A percentile compares a stretch with the other conserved stretches of the same genome.
phyloP scores from a whole-genome alignment of 2,329 filamentous ascomycete species.

The Thielaviopsis musarum region DNA sequence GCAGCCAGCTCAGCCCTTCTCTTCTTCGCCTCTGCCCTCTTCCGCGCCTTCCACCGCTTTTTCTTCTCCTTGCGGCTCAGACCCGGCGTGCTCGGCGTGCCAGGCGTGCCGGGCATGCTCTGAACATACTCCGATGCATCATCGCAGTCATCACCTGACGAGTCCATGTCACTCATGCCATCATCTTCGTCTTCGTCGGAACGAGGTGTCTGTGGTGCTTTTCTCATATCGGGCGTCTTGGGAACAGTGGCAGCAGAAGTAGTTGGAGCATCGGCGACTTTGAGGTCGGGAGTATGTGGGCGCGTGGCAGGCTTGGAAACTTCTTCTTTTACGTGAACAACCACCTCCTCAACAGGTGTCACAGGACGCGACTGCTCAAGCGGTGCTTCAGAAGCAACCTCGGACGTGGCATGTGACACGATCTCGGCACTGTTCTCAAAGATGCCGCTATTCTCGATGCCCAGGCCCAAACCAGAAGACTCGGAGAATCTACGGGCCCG shows the following conservation, averaged over 20 bases:
- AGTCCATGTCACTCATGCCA: not conserved
- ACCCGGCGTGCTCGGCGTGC: constrained; percentile 1
- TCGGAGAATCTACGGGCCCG: not conserved
- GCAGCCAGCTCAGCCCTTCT: not conserved
- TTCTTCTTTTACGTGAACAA: not conserved
- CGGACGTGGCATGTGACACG: not conserved
- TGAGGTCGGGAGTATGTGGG: not conserved
- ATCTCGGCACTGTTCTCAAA: not conserved
- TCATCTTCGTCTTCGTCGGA: not conserved
- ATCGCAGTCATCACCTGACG: not conserved
- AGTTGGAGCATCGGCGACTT: not conserved
- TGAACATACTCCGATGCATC: not conserved
- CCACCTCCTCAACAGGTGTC: not conserved
- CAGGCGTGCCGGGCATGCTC: not conserved
- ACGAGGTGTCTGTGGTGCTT: not conserved
- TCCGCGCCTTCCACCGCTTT: constrained; percentile 16
- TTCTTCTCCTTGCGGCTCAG: constrained; percentile 16
- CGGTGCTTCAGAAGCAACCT: not conserved
- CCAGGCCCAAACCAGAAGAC: constrained; percentile 21
- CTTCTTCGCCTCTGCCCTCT: constrained; percentile 10
- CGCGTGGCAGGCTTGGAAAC: not conserved
- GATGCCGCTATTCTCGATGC: constrained; percentile 4
- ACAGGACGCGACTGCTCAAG: not conserved
- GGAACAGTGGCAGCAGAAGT: not conserved
- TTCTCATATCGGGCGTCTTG: not conserved